These are phyloP conservation scores for Funneliformis geosporum DNA, from an alignment of 192 early-diverging fungal genomes.

Conservation along the genomic window DNA sequence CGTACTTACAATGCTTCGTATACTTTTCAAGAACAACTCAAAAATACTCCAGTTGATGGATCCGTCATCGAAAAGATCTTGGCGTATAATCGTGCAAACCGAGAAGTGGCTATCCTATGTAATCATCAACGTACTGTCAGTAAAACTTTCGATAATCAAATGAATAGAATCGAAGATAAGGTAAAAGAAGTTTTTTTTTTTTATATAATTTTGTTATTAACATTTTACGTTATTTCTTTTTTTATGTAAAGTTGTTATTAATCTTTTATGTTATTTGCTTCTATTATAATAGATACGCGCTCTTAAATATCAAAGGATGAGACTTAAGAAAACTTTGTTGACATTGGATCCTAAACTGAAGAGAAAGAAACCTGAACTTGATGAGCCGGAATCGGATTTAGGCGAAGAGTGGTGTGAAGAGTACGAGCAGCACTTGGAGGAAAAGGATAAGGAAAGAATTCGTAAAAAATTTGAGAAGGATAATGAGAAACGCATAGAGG, in stretches of 20 bases:
- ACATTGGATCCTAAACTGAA: conserved; percentile 74
- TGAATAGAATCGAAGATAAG: conserved; percentile 84
- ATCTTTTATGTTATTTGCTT: not conserved
- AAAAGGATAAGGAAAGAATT: conserved; percentile 73
- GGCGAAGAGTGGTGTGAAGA: conserved; percentile 76
- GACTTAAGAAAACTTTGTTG: conserved; percentile 68
- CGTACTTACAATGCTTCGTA: conserved; percentile 97
- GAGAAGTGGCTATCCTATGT: conserved; percentile 94
- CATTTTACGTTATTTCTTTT: not conserved
- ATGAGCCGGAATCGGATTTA: conserved; percentile 71
- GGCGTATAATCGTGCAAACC: conserved; percentile 93
- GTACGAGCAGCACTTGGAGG: conserved; percentile 58
- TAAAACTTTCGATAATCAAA: conserved; percentile 74
- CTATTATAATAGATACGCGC: conserved; percentile 60
- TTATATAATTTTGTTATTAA: no score
- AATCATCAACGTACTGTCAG: conserved; percentile 94
- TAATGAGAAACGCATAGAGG: conserved; percentile 77
- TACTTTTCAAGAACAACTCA: conserved; percentile 89
- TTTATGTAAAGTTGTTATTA: not conserved
- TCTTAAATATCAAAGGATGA: conserved; percentile 83
- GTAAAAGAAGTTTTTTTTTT: conserved; percentile 35
- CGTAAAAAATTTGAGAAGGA: conserved; percentile 71
- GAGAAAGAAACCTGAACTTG: conserved; percentile 71
- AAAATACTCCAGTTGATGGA: conserved; percentile 65
- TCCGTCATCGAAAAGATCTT: conserved; percentile 84